phyloP scores from a whole-genome alignment of 2,329 filamentous ascomycete species.

The Botrytis cinerea region DNA sequence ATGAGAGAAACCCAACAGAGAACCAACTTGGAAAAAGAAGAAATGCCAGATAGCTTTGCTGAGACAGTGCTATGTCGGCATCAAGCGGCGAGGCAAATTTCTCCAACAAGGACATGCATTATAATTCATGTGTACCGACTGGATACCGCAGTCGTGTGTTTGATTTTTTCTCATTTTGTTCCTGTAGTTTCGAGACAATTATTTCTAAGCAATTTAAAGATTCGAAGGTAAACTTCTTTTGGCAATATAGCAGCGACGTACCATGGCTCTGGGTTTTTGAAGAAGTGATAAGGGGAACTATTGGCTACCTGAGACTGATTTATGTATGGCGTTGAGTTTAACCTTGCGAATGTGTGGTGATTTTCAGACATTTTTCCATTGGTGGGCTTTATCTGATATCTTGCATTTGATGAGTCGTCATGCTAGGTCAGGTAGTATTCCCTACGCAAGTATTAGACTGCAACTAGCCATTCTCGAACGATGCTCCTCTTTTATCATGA shows the following conservation, averaged over 20 bases:
- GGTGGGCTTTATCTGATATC: slow-evolving; percentile 10
- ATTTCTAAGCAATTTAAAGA: slow-evolving; percentile 13
- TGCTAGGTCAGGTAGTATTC: slow-evolving; percentile 7
- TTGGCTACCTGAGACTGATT: slow-evolving; percentile 9
- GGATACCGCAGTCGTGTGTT: slow-evolving; percentile 11
- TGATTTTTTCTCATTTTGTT: neutral
- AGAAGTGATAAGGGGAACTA: slow-evolving; percentile 8
- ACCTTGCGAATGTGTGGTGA: neutral
- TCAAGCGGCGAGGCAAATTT: slow-evolving; percentile 18
- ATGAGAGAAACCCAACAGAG: slow-evolving; percentile 13
- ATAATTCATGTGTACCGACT: slow-evolving; percentile 17
- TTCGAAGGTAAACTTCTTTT: slow-evolving; percentile 16
- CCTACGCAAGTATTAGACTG: neutral
- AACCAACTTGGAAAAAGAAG: slow-evolving; percentile 14
- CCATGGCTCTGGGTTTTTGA: slow-evolving; percentile 14
- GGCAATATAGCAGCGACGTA: slow-evolving; percentile 9
- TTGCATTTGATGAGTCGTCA: slow-evolving; percentile 7
- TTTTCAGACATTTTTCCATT: slow-evolving; percentile 3
- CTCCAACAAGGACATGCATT: slow-evolving; percentile 23
- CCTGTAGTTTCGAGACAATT: neutral
- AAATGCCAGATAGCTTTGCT: slow-evolving; percentile 9
- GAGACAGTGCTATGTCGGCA: slow-evolving; percentile 17
- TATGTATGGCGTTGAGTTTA: neutral
- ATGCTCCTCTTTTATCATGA: neutral
- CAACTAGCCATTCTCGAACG: slow-evolving; percentile 9